Evolutionary conservation across 441 rosid species (phyloP).

Genomic region (Macaranga tanarius): DNA sequence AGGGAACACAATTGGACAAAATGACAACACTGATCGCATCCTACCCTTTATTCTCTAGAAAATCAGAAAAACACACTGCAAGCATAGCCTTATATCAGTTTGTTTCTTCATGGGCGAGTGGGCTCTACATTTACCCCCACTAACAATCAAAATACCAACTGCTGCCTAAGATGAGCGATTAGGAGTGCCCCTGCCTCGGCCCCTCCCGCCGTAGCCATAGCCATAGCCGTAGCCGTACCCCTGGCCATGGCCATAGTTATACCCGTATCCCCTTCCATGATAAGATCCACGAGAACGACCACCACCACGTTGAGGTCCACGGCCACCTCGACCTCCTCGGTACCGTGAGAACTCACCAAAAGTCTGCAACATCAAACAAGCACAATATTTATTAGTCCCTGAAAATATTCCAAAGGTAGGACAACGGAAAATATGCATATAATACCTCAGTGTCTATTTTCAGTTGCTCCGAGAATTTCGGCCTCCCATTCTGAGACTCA

Average conservation of each 20-base stretch:
- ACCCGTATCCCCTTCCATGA: constrained; percentile 48
- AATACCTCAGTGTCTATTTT: constrained; percentile 81
- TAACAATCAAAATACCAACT: constrained; percentile 7
- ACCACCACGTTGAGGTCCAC: constrained; percentile 53
- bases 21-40: constrained; percentile 8
- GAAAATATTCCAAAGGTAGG: background rate
- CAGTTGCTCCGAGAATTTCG: constrained; percentile 76
- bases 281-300: constrained; percentile 56
- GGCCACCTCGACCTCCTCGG: constrained; percentile 71
- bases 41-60: constrained; percentile 31
- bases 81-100: constrained; percentile 23
- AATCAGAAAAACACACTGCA: constrained; percentile 17
- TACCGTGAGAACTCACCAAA: constrained; percentile 74
- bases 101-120: constrained; percentile 8
- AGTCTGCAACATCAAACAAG: constrained; percentile 48
- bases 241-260: background rate
- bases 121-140: constrained; percentile 6
- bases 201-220: constrained; percentile 32
- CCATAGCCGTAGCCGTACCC: constrained; percentile 37
- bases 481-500: constrained; percentile 64
- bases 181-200: constrained; percentile 33
- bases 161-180: constrained; percentile 18
- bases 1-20: background rate
- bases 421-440: background rate
- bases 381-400: constrained; percentile 5